These are phyloP conservation scores for Cladosporium austrohemisphaericum DNA, from an alignment of 2,329 filamentous ascomycete genomes.

Conservation along the genomic window DNA sequence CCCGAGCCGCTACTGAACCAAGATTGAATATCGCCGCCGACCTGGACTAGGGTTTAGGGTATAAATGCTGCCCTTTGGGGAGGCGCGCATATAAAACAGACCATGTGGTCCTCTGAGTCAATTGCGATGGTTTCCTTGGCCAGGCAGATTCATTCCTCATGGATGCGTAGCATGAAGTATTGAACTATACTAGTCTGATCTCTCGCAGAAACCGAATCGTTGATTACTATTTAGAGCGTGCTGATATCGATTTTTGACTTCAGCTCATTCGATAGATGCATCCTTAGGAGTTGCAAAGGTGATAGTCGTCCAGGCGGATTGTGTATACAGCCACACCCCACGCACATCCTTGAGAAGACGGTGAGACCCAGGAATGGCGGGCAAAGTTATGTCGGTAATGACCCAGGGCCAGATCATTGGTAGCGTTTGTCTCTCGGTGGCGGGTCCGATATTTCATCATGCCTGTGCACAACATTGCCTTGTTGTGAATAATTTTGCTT, in stretches of 20 bases:
- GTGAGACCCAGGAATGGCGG: slow-evolving; percentile 3
- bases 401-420: neutral
- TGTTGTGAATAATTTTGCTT: neutral
- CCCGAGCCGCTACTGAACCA: slow-evolving; percentile 1
- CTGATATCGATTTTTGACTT: neutral
- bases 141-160: slow-evolving; percentile 4
- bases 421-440: neutral
- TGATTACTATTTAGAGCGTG: neutral
- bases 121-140: neutral
- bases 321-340: neutral
- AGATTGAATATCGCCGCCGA: neutral
- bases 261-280: neutral
- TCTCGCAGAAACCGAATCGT: too few species aligned
- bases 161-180: neutral
- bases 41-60: neutral
- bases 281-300: too few species aligned
- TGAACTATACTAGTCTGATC: neutral
- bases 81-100: slow-evolving; percentile 4
- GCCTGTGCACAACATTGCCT: neutral
- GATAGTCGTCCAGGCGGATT: too few species aligned
- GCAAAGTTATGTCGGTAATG: neutral
- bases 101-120: slow-evolving; percentile 1
- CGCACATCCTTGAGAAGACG: neutral
- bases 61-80: neutral
- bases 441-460: neutral